phyloP scores from a whole-genome alignment of 345 rosid species.

The Eucalyptus leucophloia region DNA sequence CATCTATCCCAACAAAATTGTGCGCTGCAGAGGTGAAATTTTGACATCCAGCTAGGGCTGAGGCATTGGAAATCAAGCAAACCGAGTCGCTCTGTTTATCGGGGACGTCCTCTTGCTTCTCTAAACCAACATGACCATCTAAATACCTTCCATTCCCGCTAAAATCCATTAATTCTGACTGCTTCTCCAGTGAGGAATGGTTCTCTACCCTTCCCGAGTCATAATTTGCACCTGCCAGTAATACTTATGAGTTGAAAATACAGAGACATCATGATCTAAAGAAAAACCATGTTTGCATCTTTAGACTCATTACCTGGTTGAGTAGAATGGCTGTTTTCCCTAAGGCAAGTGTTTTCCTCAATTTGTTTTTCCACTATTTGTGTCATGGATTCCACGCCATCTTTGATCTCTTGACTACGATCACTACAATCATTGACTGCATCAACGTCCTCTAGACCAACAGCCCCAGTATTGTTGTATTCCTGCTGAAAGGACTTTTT shows the following conservation, averaged over 20 bases:
- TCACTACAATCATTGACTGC: neutral
- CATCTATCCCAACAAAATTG: slow-evolving; percentile 13
- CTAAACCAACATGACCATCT: slow-evolving; percentile 12
- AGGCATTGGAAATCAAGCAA: neutral
- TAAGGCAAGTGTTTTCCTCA: neutral
- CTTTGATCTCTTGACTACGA: neutral
- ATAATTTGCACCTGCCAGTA: neutral
- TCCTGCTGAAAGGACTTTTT: neutral
- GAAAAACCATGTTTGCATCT: neutral
- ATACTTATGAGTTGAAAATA: neutral
- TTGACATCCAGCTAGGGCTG: slow-evolving; percentile 6
- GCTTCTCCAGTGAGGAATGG: neutral
- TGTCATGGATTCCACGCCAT: neutral
- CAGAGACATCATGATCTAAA: neutral
- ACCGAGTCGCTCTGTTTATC: neutral
- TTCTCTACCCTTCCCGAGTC: slow-evolving; percentile 8
- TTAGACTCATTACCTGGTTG: neutral
- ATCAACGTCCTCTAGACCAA: neutral
- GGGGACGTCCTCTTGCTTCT: slow-evolving; percentile 7
- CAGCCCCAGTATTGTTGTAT: neutral
- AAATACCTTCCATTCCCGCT: neutral
- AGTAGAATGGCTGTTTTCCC: neutral
- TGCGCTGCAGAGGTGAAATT: slow-evolving; percentile 7
- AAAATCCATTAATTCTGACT: slow-evolving; percentile 5
- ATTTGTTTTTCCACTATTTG: neutral